Evolutionary conservation across 106 monocot species (phyloP).

Genomic region (Allium cepa): DNA sequence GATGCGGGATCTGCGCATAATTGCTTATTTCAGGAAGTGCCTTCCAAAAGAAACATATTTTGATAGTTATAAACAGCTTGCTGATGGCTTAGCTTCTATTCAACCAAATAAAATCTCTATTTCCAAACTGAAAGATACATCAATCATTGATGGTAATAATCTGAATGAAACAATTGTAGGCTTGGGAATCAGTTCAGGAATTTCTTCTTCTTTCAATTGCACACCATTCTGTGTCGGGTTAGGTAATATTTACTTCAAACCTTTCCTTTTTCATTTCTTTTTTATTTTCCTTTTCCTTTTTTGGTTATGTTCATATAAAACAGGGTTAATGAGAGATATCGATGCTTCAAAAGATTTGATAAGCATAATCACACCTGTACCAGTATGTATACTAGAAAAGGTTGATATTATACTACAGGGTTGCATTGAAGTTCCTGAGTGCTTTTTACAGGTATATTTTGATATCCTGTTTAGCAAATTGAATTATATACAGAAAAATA

Average conservation of each 20-base stretch:
- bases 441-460: slow-evolving; percentile 27
- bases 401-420: slow-evolving; percentile 30
- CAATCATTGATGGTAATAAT: slow-evolving; percentile 34
- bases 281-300: not conserved
- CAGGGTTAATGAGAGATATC: slow-evolving; percentile 35
- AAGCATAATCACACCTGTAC: slow-evolving; percentile 33
- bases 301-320: not conserved
- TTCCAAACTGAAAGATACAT: slow-evolving; percentile 30
- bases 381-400: slow-evolving; percentile 13
- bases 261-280: not conserved
- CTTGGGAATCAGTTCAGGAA: slow-evolving; percentile 33
- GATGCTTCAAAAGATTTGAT: slow-evolving; percentile 24
- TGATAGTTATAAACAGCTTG: slow-evolving; percentile 33
- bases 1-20: slow-evolving; percentile 45
- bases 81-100: slow-evolving; percentile 43
- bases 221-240: slow-evolving; percentile 64
- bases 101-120: slow-evolving; percentile 48
- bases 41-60: slow-evolving; percentile 36
- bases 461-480: not conserved
- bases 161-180: slow-evolving; percentile 54
- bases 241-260: slow-evolving; percentile 19
- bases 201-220: not conserved
- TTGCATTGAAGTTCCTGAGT: slow-evolving; percentile 29
- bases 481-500: not conserved
- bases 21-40: slow-evolving; percentile 73